Evolutionary conservation across 2,329 filamentous ascomycete species (phyloP), one percentile per base, ranked within the genome.

Genomic region (Monosporascus sp.): DNA sequence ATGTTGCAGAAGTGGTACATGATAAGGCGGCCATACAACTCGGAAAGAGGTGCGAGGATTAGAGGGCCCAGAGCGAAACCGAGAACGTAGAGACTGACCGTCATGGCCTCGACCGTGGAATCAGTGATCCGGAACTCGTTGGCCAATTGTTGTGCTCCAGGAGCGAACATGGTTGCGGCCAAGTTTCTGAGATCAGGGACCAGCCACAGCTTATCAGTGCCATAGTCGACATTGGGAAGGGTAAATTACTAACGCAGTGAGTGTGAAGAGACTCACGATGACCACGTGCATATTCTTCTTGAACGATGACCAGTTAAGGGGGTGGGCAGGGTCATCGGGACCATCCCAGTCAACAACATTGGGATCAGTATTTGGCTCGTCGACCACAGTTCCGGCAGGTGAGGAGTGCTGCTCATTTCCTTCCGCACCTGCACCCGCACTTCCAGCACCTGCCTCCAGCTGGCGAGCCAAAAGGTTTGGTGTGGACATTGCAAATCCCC

Each of bases 121-220:
- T 45, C 56, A 36, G 54, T 53, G 43, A 48, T 57, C 20, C 56
- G 41, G 41, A 62, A 62, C 25, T 60, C 57, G 1, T 18, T 36
- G 15, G 60, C 51, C 35, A 61, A 41, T 7, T 57, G 35, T 15
- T 54, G 51, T 2, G 60, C 60, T 2, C 56, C 54, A 0, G 60
- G 59, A 6, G 60, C 60, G 9, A 57, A 57, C 43, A 61, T 60
- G 6, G 60, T 59, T 1, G 60, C 56, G n/a, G 54, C 59, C 11
- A 62, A 38, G 24, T 51, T 51, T 24, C 50, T 51, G 24, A 25
- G 24, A 7, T 25, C 24, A 25, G 2, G 24, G 6, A 25, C 2
- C 24, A 25, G 7, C 7, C 6, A 25, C 24, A 25, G 7, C 24
- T 7, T 25, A 25, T 25, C 24, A 25, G 24, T 7, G 24, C 7